phyloP scores from a whole-genome alignment of 192 early-diverging fungal species.

The Chytriomyces confervae region DNA sequence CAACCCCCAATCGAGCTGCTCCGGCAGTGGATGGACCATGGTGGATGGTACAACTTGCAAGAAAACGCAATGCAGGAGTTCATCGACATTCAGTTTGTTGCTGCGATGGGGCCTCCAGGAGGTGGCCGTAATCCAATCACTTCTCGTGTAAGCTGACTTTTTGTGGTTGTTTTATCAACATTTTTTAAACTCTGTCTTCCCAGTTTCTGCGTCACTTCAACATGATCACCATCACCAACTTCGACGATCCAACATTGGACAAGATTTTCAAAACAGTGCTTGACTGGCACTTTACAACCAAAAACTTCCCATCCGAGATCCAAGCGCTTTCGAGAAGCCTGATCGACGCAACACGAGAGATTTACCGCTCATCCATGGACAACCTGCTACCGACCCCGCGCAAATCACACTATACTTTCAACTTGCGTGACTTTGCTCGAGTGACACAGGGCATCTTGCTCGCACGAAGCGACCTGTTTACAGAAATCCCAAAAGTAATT shows the following conservation, averaged over 20 bases:
- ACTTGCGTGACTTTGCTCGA: constrained; percentile 64
- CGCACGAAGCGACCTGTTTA: constrained; percentile 45
- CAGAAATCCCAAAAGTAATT: constrained; percentile 55
- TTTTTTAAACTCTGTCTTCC: not conserved
- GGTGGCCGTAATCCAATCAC: constrained; percentile 64
- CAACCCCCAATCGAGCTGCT: constrained; percentile 69
- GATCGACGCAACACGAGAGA: constrained; percentile 56
- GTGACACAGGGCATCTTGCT: constrained; percentile 64
- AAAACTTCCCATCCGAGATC: constrained; percentile 51
- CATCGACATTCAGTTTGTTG: constrained; percentile 65
- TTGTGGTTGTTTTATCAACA: constrained; percentile 16
- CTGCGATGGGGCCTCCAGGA: constrained; percentile 67
- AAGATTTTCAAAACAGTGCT: constrained; percentile 62
- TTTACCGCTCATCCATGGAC: constrained; percentile 60
- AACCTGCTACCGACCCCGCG: constrained; percentile 62
- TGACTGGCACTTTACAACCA: constrained; percentile 62
- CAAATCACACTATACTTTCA: constrained; percentile 72
- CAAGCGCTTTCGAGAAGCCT: constrained; percentile 45
- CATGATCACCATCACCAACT: constrained; percentile 59
- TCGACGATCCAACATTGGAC: constrained; percentile 59
- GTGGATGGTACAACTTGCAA: constrained; percentile 65
- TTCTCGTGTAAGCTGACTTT: constrained; percentile 44
- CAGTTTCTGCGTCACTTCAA: constrained; percentile 66
- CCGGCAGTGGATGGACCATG: constrained; percentile 69
- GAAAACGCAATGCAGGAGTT: constrained; percentile 61